A percentile compares a stretch with the other conserved stretches of the same genome.
phyloP scores from a whole-genome alignment of 768 basidiomycete genomes.

The Coprinopsis marcescibilis region DNA sequence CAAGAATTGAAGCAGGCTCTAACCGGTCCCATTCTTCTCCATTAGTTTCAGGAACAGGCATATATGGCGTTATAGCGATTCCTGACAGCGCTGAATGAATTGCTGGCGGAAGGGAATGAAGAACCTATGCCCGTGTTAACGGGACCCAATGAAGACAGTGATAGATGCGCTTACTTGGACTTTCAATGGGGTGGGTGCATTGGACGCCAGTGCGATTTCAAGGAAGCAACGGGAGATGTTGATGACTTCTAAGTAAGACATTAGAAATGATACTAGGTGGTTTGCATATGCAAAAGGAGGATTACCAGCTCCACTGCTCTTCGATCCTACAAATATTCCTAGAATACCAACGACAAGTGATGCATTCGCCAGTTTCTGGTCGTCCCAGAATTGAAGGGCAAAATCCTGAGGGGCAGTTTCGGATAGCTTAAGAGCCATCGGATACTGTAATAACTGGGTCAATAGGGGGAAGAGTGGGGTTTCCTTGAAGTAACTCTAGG shows the following conservation, averaged over 20 bases:
- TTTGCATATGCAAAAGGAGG: background rate
- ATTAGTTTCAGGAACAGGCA: constrained; percentile 74
- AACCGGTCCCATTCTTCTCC: constrained; percentile 93
- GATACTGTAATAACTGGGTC: constrained; percentile 66
- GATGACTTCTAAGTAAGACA: constrained; percentile 50
- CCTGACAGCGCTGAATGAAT: constrained; percentile 59
- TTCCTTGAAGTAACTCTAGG: constrained; percentile 93
- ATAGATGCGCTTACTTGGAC: constrained; percentile 52
- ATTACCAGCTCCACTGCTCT: constrained; percentile 53
- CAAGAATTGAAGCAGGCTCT: constrained; percentile 73
- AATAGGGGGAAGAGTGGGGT: constrained; percentile 66
- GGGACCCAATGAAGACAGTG: background rate
- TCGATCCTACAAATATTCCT: constrained; percentile 76
- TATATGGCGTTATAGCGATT: constrained; percentile 64
- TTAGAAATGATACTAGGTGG: constrained; percentile 4
- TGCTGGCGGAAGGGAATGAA: constrained; percentile 42
- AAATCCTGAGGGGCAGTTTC: constrained; percentile 79
- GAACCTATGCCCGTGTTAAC: constrained; percentile 27
- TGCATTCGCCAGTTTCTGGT: constrained; percentile 80
- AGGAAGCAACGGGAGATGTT: constrained; percentile 71
- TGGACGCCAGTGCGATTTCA: constrained; percentile 89
- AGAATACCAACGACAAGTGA: constrained; percentile 77
- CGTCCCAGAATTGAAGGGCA: constrained; percentile 94
- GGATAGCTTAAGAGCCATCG: constrained; percentile 51
- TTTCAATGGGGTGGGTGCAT: constrained; percentile 84